These are phyloP conservation scores for Trichoderma guizhouense DNA, from an alignment of 2,329 filamentous ascomycete species.

Conservation along the genomic window DNA sequence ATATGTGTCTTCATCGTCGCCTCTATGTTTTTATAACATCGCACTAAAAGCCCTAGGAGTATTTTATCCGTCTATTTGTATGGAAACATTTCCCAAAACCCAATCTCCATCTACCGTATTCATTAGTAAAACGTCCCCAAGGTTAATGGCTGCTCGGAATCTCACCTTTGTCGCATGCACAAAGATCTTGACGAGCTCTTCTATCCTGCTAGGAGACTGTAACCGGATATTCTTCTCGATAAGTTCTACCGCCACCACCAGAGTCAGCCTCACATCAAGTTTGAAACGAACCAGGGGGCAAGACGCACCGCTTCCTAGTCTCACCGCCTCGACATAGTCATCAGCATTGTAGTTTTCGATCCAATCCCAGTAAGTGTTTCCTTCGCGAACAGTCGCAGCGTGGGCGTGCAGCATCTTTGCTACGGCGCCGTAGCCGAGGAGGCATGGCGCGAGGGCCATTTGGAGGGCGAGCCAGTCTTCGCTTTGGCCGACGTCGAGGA, in stretches of 20 bases:
- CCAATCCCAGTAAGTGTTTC: slow-evolving; percentile 84
- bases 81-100: slow-evolving; percentile 55
- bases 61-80: slow-evolving; percentile 23
- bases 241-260: slow-evolving; percentile 49
- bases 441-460: slow-evolving; percentile 77
- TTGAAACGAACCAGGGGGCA: background rate
- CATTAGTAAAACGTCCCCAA: background rate
- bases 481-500: slow-evolving; percentile 82
- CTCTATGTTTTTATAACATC: background rate
- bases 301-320: slow-evolving; percentile 61
- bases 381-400: slow-evolving; percentile 56
- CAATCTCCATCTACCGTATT: slow-evolving; percentile 47
- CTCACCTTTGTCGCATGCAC: slow-evolving; percentile 78
- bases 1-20: background rate
- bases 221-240: slow-evolving; percentile 72
- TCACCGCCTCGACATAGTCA: slow-evolving; percentile 72
- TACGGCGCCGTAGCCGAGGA: slow-evolving; percentile 84
- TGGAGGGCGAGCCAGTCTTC: slow-evolving; percentile 87
- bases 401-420: slow-evolving; percentile 67
- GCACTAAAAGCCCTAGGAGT: background rate
- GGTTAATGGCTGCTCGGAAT: background rate
- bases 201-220: slow-evolving; percentile 71
- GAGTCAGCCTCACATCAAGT: background rate
- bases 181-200: slow-evolving; percentile 81
- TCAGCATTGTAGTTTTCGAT: slow-evolving; percentile 83